phyloP scores from a whole-genome alignment of 2,329 filamentous ascomycete species.

The Venturia aucupariae region DNA sequence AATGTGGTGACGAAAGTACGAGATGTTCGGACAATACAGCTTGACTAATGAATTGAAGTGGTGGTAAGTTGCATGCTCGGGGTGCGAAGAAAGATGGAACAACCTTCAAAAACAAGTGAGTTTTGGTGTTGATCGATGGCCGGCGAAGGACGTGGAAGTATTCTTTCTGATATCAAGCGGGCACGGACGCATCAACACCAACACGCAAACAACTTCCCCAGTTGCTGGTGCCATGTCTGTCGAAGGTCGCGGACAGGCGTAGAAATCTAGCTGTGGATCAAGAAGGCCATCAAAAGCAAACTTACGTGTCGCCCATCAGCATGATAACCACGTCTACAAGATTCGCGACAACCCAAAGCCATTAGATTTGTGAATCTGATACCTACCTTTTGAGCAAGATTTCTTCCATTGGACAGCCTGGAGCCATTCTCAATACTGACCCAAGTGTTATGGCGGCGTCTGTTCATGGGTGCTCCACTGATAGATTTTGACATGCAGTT shows the following conservation, averaged over 20 bases:
- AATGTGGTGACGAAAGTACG: neutral
- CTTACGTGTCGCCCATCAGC: neutral
- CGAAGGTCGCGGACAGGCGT: neutral
- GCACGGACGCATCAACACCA: neutral
- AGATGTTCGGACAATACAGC: neutral
- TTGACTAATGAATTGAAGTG: neutral
- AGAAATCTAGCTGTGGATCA: neutral
- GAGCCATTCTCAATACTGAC: too few relatives aligned
- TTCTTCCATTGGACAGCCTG: neutral
- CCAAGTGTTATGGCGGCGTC: too few relatives aligned
- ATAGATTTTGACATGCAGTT: neutral
- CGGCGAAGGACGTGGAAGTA: neutral
- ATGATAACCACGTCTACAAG: neutral
- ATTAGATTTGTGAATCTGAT: too few relatives aligned
- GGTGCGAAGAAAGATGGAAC: neutral
- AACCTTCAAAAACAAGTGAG: neutral
- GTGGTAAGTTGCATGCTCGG: neutral
- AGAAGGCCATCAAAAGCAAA: neutral
- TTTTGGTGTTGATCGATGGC: neutral
- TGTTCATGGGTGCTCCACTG: neutral
- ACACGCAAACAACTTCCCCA: neutral
- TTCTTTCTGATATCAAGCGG: neutral
- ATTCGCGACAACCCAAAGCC: neutral
- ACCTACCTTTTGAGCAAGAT: too few relatives aligned
- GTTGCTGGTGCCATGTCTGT: neutral